A percentile compares a stretch with the other conserved stretches of the same genome.
Conservation (phyloP, 1,284 basidiomycete species). For the Pascua guehoae region DNA sequence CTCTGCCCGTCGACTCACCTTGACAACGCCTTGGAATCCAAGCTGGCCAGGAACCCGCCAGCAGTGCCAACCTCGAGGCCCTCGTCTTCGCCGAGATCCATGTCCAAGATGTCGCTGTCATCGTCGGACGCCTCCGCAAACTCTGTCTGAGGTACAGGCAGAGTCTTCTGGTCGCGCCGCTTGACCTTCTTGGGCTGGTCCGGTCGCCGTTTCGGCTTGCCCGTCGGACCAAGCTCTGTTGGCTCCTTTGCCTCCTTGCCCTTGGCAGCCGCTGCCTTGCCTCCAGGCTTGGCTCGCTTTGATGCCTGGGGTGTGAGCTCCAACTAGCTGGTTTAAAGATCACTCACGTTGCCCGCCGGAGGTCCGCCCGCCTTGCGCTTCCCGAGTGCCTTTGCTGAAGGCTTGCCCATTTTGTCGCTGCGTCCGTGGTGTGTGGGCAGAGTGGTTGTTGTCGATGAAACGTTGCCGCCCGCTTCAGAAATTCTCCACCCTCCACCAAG, state of each 20-base stretch:
- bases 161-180: conserved; percentile 45
- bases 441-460: background rate
- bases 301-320: conserved; percentile 7
- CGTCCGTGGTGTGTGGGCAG: background rate
- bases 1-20: conserved; percentile 26
- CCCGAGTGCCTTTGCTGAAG: conserved; percentile 32
- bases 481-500: conserved; percentile 12
- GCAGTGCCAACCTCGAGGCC: conserved; percentile 21
- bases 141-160: conserved; percentile 42
- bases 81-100: conserved; percentile 26
- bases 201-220: conserved; percentile 40
- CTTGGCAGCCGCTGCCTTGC: background rate
- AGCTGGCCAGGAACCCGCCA: conserved; percentile 33
- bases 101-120: conserved; percentile 9
- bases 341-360: conserved; percentile 11
- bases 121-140: conserved; percentile 26
- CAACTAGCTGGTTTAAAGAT: background rate
- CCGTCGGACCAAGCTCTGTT: conserved; percentile 28
- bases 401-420: conserved; percentile 29
- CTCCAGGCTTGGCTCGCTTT: conserved; percentile 2
- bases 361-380: conserved; percentile 31
- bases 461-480: conserved; percentile 5
- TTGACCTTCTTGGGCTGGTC: conserved; percentile 50
- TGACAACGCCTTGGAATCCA: conserved; percentile 40
- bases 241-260: conserved; percentile 6